Base-by-base conservation (phyloP, 169 alveolate genomes). In the Cyclospora cayetanensis region DNA sequence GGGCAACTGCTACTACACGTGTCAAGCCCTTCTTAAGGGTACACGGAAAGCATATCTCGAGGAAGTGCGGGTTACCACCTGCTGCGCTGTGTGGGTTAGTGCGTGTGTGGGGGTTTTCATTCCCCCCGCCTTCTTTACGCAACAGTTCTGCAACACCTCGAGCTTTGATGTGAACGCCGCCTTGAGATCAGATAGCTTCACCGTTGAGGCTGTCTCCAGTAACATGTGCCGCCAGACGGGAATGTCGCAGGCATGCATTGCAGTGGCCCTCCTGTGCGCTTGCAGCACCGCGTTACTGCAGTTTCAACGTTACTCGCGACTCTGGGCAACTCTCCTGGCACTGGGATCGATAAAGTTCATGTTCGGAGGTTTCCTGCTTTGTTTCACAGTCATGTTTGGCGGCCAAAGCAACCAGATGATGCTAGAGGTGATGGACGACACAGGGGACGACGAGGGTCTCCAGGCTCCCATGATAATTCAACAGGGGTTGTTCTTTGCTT, bases 261-360 rank as follows among this genome's bases (percentile, higher is more conserved):
- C 11, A 0, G 22, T 46, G 34, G 87, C 87, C 22, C 41, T 31
- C 7, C 46, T 77, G 15, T 77, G 87, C n/a, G 87, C 87, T 18
- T 77, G 65, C 70, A 77, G 87, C 70, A 46, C 87, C 5, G 87
- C 27, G 52, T 11, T 77, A 42, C 29, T 77, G 72, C 63, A 43
- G 68, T 77, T 77, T 31, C 87, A 77, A 68, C 87, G 87, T 3
- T 77, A 77, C 70, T 42, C 87, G 68, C 70, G 87, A 15, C 87
- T 77, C 22, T 77, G 87, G 87, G 87, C 87, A 25, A 53, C 87
- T 43, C 50, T 42, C 70, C 70, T 77, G 34, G 68, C 37, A 11
- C 43, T 77, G 42, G 87, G 87, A 2, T 53, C 37, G 15, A 1
- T 77, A 22, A 77, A 77, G 70, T 77, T 77, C 68, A 77, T 77